These are phyloP conservation scores for Aspergillus alliaceus DNA, from an alignment of 2,329 filamentous ascomycete genomes.

Conservation along the genomic window DNA sequence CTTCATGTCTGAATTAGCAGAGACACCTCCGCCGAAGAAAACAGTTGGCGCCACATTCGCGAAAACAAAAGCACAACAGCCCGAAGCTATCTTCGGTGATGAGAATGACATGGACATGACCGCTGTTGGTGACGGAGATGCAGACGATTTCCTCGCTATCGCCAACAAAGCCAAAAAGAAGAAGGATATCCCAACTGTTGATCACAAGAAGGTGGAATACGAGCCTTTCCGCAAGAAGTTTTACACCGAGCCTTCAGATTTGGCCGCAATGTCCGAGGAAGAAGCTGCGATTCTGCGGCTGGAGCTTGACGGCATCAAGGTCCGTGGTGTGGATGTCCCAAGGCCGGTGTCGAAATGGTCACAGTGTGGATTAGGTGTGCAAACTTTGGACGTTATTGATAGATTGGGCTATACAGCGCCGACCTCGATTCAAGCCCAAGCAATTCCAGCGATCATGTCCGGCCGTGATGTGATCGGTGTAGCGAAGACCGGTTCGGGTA, in stretches of 20 bases:
- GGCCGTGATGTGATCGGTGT: slow-evolving; percentile 94
- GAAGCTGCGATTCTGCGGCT: slow-evolving; percentile 79
- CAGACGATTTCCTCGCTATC: slow-evolving; percentile 64
- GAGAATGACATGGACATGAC: slow-evolving; percentile 69
- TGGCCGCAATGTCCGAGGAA: slow-evolving; percentile 78
- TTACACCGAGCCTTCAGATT: slow-evolving; percentile 84
- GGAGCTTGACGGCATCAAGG: slow-evolving; percentile 93
- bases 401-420: slow-evolving; percentile 81
- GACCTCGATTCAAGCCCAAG: slow-evolving; percentile 93
- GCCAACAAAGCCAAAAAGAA: slow-evolving; percentile 74
- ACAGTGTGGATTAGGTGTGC: slow-evolving; percentile 84
- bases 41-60: slow-evolving; percentile 33
- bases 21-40: slow-evolving; percentile 49
- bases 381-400: slow-evolving; percentile 82
- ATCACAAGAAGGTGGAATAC: slow-evolving; percentile 85
- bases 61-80: slow-evolving; percentile 61
- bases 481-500: slow-evolving; percentile 95
- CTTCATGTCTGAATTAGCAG: slow-evolving; percentile 79
- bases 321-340: slow-evolving; percentile 81
- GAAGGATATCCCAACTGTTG: slow-evolving; percentile 85
- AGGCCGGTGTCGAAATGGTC: slow-evolving; percentile 97
- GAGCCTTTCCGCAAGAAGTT: slow-evolving; percentile 90
- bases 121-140: slow-evolving; percentile 60
- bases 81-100: slow-evolving; percentile 85
- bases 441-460: slow-evolving; percentile 92